Evolutionary conservation across 2,329 filamentous ascomycete species (phyloP), one percentile per base, ranked within the genome.

Genomic region (Scolecobasidium constrictum): DNA sequence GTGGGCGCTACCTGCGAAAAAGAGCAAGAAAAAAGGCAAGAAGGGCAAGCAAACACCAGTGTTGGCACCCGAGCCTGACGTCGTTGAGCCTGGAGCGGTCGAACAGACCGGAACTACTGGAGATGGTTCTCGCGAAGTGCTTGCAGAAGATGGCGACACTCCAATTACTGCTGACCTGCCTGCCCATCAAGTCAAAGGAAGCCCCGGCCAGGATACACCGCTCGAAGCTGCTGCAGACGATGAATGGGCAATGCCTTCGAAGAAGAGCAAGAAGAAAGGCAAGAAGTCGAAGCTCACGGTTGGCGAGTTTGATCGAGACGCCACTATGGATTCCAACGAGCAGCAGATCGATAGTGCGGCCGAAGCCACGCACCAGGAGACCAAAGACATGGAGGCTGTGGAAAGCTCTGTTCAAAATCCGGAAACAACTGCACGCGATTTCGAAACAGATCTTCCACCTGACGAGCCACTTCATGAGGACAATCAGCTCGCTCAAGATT

Each of bases 201-300:
- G 22, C n/a, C 44, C 33, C 42, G 51, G 41, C 26, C 26, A 31
- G 26, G 26, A 36, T n/a, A n/a, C 34, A 36, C 11, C 34, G 9
- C 34, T 9, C 9, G 34, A 36, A 36, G 34, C 16, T 36, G 16
- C 34, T 7, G 17, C 34, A 31, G 26, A 31, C 9, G 53, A 57
- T 40, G 43, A 48, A 46, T 46, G 43, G 45, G 51, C 49, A 33
- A 44, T 45, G 33, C 44, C 38, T n/a, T 13, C 22, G 13, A 51
- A 49, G 21, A 42, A 38, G 18, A 28, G 33, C 16, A 59, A 57
- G 46, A 64, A 57, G 48, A 52, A 49, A 42, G 49, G 49, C 16
- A 56, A 54, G 40, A 56, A 56, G 13, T 40, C 45, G 19, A 48
- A 47, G 40, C 20, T 22, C 18, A 4, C 39, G 16, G n/a, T 15